Percentiles rank a stretch among this genome's conserved stretches.
These are phyloP conservation scores for Colletotrichum sp. DNA, from an alignment of 2,329 filamentous ascomycete genomes.

Conservation along the genomic window DNA sequence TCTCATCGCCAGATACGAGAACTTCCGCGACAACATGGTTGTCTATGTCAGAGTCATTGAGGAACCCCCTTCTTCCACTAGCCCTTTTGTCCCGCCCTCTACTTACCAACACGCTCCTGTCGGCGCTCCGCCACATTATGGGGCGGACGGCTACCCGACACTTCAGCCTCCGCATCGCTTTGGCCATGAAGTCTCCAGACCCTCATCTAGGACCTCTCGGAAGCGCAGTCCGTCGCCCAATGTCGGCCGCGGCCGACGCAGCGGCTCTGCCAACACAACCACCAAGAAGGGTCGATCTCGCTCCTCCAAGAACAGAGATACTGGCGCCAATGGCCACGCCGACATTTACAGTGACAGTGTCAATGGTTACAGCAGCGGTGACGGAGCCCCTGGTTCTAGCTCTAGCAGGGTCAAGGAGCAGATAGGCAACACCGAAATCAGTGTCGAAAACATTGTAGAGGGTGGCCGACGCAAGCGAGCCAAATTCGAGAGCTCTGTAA, in stretches of 20 bases:
- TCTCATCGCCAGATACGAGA: constrained; percentile 95
- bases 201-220: constrained; percentile 72
- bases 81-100: constrained; percentile 56
- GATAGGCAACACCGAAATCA: constrained; percentile 94
- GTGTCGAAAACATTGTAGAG: constrained; percentile 97
- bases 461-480: constrained; percentile 93
- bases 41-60: constrained; percentile 90
- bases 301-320: constrained; percentile 70
- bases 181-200: constrained; percentile 68
- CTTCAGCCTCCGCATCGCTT: constrained; percentile 54
- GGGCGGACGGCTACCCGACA: constrained; percentile 55
- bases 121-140: constrained; percentile 59
- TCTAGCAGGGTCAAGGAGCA: constrained; percentile 83
- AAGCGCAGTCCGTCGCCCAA: constrained; percentile 82
- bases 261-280: constrained; percentile 70
- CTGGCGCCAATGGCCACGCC: constrained; percentile 48
- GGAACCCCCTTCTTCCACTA: constrained; percentile 51
- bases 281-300: constrained; percentile 73
- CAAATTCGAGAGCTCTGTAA: constrained; percentile 96
- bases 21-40: constrained; percentile 89
- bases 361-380: constrained; percentile 86
- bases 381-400: constrained; percentile 78
- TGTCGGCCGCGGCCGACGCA: constrained; percentile 73
- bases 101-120: constrained; percentile 58
- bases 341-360: constrained; percentile 70